Percentiles rank a stretch among this genome's conserved stretches.
These are phyloP conservation scores for Allium fistulosum DNA, from an alignment of 106 monocot genomes.

Conservation along the genomic window DNA sequence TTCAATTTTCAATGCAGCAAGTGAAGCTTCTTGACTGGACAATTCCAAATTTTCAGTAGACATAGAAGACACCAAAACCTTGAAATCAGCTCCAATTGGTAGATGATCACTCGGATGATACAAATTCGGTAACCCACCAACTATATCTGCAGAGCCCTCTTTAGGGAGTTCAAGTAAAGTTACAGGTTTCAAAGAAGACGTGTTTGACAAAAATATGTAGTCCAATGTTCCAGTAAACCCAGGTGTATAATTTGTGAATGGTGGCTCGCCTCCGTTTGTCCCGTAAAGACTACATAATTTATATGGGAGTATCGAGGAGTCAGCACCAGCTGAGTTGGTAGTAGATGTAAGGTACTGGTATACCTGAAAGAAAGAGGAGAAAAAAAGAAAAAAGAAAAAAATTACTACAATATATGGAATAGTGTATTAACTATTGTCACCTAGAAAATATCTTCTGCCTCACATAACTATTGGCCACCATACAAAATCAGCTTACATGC, in stretches of 20 bases:
- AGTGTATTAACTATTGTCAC: not conserved
- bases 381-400: conserved; percentile 3
- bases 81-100: conserved; percentile 91
- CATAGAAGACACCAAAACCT: not conserved
- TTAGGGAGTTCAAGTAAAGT: conserved; percentile 58
- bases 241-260: conserved; percentile 90
- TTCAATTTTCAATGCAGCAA: conserved; percentile 7
- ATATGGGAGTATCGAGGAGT: conserved; percentile 10
- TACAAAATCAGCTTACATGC: not conserved
- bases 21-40: not conserved
- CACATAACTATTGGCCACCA: not conserved
- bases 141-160: conserved; percentile 35
- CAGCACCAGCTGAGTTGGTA: conserved; percentile 1
- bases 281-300: conserved; percentile 63
- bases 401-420: not conserved
- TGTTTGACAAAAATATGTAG: conserved; percentile 67
- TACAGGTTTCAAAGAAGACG: conserved; percentile 37
- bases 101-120: conserved; percentile 85
- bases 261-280: conserved; percentile 69
- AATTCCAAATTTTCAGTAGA: not conserved
- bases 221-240: conserved; percentile 90
- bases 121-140: conserved; percentile 73
- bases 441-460: not conserved
- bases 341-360: conserved; percentile 48
- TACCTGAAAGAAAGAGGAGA: too few relatives aligned